These are phyloP conservation scores for Tuber brumale DNA, from an alignment of 495 filamentous ascomycete genomes.

Conservation along the genomic window DNA sequence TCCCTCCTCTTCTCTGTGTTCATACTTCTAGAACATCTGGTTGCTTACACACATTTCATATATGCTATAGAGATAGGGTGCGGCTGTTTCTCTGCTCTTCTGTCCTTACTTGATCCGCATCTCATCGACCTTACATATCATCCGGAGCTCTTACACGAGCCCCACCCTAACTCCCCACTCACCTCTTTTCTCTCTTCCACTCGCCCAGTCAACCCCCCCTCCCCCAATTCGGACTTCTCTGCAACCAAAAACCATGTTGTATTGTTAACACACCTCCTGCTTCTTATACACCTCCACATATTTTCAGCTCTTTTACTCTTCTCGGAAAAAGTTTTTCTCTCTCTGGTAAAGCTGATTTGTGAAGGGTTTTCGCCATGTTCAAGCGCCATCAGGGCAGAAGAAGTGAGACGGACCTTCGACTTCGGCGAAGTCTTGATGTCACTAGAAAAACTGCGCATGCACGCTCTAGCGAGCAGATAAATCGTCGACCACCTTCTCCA, in stretches of 20 bases:
- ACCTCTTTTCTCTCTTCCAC: conserved; percentile 14
- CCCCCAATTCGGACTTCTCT: not conserved
- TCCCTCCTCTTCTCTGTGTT: not conserved
- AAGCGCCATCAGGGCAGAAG: conserved; percentile 39
- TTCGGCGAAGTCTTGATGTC: conserved; percentile 37
- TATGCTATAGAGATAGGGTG: not conserved
- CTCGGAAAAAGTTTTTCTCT: not conserved
- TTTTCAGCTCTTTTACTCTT: not conserved
- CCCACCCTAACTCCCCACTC: conserved; percentile 15
- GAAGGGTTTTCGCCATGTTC: conserved; percentile 33
- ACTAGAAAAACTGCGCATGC: conserved; percentile 38
- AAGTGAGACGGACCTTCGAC: conserved; percentile 39
- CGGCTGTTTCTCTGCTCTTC: not conserved
- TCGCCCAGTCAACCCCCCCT: not conserved
- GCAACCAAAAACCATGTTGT: not conserved
- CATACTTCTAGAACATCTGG: not conserved
- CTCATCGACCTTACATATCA: not conserved
- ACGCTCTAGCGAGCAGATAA: conserved; percentile 46
- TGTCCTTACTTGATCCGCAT: not conserved
- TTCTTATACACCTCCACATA: conserved; percentile 5
- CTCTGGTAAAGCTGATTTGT: conserved; percentile 9
- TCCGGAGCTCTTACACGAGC: conserved; percentile 9
- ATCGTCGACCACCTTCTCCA: conserved; percentile 41
- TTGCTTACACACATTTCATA: not conserved
- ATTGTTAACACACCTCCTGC: not conserved